Evolutionary conservation across 306 rosid genomes (phyloP).

Genomic region (Castanea sativa): DNA sequence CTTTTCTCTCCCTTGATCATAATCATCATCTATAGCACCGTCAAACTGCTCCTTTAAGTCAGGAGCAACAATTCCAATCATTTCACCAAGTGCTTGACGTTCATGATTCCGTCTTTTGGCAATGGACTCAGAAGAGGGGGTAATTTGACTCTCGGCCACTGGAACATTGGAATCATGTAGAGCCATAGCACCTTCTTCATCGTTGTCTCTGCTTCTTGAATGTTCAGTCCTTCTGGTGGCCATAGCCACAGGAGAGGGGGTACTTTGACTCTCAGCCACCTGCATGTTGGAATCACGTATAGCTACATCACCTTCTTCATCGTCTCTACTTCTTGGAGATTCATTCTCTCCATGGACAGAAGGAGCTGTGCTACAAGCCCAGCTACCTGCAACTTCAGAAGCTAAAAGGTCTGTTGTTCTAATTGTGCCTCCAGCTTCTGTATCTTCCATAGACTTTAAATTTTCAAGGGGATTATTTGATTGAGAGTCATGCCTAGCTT

Average conservation of each 20-base stretch:
- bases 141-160: slow-evolving; percentile 66
- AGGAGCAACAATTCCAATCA: slow-evolving; percentile 93
- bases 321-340: slow-evolving; percentile 38
- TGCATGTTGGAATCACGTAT: slow-evolving; percentile 29
- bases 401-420: slow-evolving; percentile 78
- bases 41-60: slow-evolving; percentile 67
- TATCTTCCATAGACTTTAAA: slow-evolving; percentile 51
- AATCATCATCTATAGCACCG: slow-evolving; percentile 33
- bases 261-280: slow-evolving; percentile 45
- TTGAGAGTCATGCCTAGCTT: slow-evolving; percentile 39
- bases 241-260: slow-evolving; percentile 26
- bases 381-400: slow-evolving; percentile 91
- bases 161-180: slow-evolving; percentile 46
- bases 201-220: slow-evolving; percentile 43
- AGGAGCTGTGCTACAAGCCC: slow-evolving; percentile 88
- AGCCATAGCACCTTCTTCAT: slow-evolving; percentile 43
- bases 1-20: slow-evolving; percentile 32
- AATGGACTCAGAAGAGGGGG: slow-evolving; percentile 37
- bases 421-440: slow-evolving; percentile 57
- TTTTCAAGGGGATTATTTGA: slow-evolving; percentile 45
- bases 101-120: slow-evolving; percentile 42
- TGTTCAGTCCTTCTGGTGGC: slow-evolving; percentile 10
- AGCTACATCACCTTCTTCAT: slow-evolving; percentile 23
- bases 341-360: slow-evolving; percentile 70
- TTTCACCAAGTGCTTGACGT: slow-evolving; percentile 67